Evolutionary conservation across 257 asterid genomes (phyloP).

Genomic region (Capsicum chinense): DNA sequence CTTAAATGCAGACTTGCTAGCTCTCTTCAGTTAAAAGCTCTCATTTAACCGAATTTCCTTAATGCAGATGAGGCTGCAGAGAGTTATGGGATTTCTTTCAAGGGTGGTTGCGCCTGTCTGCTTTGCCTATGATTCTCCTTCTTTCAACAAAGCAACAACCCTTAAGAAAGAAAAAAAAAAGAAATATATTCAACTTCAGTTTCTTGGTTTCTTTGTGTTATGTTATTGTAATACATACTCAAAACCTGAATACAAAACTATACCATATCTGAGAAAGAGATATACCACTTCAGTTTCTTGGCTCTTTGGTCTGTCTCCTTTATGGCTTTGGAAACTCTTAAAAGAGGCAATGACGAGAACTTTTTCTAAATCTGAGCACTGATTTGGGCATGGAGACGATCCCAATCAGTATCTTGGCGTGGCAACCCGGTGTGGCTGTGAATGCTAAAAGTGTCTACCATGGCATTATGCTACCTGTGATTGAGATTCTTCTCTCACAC

Average conservation of each 20-base stretch:
- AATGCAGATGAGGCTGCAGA: background rate
- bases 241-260: background rate
- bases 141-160: slow-evolving; percentile 3
- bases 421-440: background rate
- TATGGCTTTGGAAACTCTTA: background rate
- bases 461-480: too few species aligned
- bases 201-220: background rate
- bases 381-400: background rate
- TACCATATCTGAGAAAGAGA: background rate
- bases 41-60: background rate
- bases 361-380: background rate
- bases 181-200: background rate
- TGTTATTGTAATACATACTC: background rate
- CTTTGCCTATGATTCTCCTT: slow-evolving; percentile 30
- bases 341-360: slow-evolving; percentile 19
- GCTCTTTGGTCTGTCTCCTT: background rate
- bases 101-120: slow-evolving; percentile 66
- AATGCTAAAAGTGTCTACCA: too few species aligned
- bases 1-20: background rate
- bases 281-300: background rate
- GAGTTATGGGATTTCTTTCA: slow-evolving; percentile 35
- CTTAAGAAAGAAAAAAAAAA: background rate
- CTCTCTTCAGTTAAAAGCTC: background rate
- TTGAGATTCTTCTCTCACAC: too few species aligned
- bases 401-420: background rate